Evolutionary conservation across 208 protist genomes (phyloP).

Genomic region (Phytomonas francai): DNA sequence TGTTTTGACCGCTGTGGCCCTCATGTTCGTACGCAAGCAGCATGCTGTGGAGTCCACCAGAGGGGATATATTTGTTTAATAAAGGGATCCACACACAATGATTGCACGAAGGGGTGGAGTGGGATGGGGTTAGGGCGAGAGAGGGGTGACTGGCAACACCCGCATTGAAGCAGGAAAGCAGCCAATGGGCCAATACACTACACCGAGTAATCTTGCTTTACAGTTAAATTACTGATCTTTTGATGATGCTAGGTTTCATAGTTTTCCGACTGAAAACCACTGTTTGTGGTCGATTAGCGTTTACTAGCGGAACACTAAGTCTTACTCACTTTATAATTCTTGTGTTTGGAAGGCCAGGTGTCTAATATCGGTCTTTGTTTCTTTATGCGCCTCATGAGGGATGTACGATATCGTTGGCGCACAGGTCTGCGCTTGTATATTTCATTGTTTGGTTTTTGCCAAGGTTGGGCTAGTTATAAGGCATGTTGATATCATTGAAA

Average conservation of each 20-base stretch:
- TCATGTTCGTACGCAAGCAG: conserved; percentile 54
- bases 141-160: neutral
- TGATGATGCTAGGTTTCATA: no score
- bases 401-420: neutral
- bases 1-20: conserved; percentile 32
- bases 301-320: no score
- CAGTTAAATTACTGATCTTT: neutral
- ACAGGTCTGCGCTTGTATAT: neutral
- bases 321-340: neutral
- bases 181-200: neutral
- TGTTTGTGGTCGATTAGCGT: no score
- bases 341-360: neutral
- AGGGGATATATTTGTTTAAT: neutral
- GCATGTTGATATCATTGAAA: neutral
- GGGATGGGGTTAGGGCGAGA: no score
- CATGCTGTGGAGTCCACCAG: conserved; percentile 24
- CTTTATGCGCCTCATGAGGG: neutral
- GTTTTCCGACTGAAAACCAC: no score
- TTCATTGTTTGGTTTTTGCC: neutral
- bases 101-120: neutral
- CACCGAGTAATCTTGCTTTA: neutral
- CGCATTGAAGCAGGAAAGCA: neutral
- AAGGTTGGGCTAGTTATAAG: neutral
- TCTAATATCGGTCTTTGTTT: neutral
- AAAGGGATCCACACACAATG: neutral